Evolutionary conservation across 805 yeast genomes (phyloP).

Genomic region (Metschnikowia cubensis): DNA sequence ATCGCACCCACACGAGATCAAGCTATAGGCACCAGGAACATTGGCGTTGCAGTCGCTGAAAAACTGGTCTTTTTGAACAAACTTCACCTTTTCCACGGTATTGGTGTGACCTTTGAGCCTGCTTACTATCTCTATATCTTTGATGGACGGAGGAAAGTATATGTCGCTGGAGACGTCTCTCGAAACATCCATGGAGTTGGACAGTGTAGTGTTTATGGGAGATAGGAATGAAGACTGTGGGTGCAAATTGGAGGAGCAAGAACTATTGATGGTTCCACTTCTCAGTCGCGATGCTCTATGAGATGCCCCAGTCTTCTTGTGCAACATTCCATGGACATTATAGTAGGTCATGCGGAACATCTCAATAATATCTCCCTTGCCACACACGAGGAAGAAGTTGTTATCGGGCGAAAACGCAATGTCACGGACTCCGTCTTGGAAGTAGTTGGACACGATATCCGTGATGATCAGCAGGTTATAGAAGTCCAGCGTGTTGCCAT

Average conservation of each 20-base stretch:
- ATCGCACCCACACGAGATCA: conserved; percentile 38
- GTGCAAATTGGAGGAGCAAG: conserved; percentile 16
- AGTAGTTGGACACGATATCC: conserved; percentile 61
- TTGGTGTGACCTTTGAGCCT: conserved; percentile 40
- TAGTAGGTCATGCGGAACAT: conserved; percentile 39
- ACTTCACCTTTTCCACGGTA: conserved; percentile 28
- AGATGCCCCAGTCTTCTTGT: conserved; percentile 5
- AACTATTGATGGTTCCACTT: conserved; percentile 37
- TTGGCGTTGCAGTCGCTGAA: neutral
- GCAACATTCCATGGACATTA: conserved; percentile 34
- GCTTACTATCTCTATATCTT: conserved; percentile 34
- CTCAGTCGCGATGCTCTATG: conserved; percentile 27
- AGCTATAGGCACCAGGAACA: conserved; percentile 22
- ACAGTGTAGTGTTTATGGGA: conserved; percentile 21
- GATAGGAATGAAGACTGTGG: conserved; percentile 20
- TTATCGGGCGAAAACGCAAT: conserved; percentile 47
- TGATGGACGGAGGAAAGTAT: conserved; percentile 32
- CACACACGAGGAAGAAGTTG: conserved; percentile 45
- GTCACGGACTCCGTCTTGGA: conserved; percentile 56
- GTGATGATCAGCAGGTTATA: conserved; percentile 27
- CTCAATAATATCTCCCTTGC: conserved; percentile 51
- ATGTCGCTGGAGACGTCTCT: conserved; percentile 13
- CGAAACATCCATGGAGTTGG: conserved; percentile 21
- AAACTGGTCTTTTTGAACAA: conserved; percentile 21
- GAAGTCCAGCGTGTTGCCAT: conserved; percentile 22